phyloP scores from a whole-genome alignment of 139 green algal genomes.

The Ettlia oleoabundans region DNA sequence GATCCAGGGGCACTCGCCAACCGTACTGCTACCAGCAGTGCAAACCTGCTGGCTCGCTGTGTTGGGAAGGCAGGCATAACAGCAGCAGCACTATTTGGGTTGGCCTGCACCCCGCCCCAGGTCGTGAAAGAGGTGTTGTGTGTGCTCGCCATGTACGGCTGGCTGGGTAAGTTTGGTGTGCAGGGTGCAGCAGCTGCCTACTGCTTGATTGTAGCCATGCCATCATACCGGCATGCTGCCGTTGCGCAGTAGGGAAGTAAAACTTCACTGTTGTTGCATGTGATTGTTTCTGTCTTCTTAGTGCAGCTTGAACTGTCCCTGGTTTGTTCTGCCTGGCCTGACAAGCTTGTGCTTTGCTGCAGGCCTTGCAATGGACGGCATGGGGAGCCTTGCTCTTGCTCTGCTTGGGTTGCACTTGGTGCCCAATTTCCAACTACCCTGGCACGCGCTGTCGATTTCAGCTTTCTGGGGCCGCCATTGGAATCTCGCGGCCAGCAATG shows the following conservation, averaged over 20 bases:
- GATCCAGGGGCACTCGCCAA: neutral
- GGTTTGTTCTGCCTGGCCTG: neutral
- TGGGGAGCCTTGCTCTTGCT: neutral
- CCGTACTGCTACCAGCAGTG: neutral
- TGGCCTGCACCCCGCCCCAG: neutral
- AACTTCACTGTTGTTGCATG: too few species aligned
- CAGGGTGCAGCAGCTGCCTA: neutral
- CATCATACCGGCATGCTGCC: neutral
- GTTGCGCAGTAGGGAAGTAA: too few species aligned
- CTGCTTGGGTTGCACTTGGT: neutral
- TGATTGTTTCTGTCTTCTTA: too few species aligned
- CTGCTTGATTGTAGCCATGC: too few species aligned
- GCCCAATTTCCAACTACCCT: slow-evolving; percentile 2
- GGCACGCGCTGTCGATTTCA: neutral
- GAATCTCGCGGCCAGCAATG: slow-evolving; percentile 20
- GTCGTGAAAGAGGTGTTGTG: neutral
- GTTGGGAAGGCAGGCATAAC: neutral
- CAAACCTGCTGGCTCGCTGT: neutral
- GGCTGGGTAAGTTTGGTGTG: slow-evolving; percentile 3
- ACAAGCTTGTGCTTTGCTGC: too few species aligned
- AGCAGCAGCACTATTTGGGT: neutral
- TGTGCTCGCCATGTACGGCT: neutral
- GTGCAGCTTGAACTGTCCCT: too few species aligned
- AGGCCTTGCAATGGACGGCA: neutral
- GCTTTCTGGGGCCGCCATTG: slow-evolving; percentile 12